Base-by-base conservation (phyloP, 2,329 filamentous ascomycete genomes). In the Aulographum hederae region DNA sequence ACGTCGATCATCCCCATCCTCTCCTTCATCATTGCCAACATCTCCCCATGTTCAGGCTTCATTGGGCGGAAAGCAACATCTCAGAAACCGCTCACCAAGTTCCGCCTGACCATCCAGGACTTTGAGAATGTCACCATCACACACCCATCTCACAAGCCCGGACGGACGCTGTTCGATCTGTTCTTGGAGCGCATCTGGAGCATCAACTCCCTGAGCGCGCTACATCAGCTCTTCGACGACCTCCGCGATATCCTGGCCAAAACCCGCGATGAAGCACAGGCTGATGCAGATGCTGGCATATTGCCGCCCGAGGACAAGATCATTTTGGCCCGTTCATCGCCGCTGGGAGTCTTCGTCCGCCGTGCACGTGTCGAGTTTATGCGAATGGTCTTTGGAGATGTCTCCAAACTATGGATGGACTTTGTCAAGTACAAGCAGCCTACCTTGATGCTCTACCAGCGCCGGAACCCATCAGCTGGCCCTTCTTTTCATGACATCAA, bases 101-200 rank as follows among this genome's bases (percentile, higher is more conserved):
- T 37, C 38, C 48, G 39, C n/a, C 38, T 48, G 33, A 46, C 44
- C 8, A 47, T 49, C 26, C 35, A 44, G 26, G 57, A 57, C 33
- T 57, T 70, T 32, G 58, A 68, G 41, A 45, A 57, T 38, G 52
- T 57, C 3, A 52, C 65, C 4, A 52, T 55, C 15, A 33, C 37
- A 20, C 59, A 57, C 38, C 41, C 5, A 89, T 85, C 72, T 84
- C 95, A 13, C 21, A 32, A 11, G 11, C 78, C 81, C 0, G 82
- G 81, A 3, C 67, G 78, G 28, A 76, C 69, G n/a, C 56, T 94
- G n/a, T 89, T 85, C 73, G 84, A 95, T 46, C 59, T 78, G 2
- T 80, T 94, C 34, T 64, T 95, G 10, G 68, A 70, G 34, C 76
- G 73, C 39, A 58, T 95, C 16, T 95, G 89, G 86, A 64, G 66